Evolutionary conservation across 1,139 yeast species (phyloP), one percentile per base, ranked within the genome.

Genomic region (Yamadazyma spencermartinsiae): DNA sequence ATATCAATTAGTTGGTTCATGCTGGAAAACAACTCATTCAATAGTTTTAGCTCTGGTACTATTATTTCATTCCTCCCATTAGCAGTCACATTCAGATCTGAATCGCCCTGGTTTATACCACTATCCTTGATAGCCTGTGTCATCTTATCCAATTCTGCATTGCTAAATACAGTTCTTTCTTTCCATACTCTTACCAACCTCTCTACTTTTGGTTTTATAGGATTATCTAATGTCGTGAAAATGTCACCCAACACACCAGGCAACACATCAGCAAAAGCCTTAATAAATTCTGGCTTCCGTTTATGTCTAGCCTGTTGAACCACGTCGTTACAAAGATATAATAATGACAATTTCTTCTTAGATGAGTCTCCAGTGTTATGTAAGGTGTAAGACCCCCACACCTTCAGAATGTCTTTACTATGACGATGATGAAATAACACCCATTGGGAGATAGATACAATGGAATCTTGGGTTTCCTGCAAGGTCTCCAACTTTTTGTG

Each of bases 371-470:
- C 20, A 5, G 15, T 11, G 8, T 33, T 25, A 14, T 37, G 40
- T 37, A 58, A 43, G 12, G 78, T 58, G 46, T 68, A 74, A 14
- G 64, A 57, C 4, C 76, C 63, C 96, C 95, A 88, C 12, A 77
- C 61, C 30, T 66, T 58, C 3, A 88, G 86, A 18, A 82, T 73
- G 33, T 76, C 76, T 9, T 60, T 60, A 18, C 84, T 79, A 50
- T 83, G 78, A 37, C 90, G 69, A 49, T 84, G 79, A 57, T 87
- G 90, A 63, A 86, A 86, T 44, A 87, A 64, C 28, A 82, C 82
- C 95, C 95, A 88, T 56, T 86, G 94, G 0, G 95, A 81, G 3
- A 87, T 80, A 5, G 88, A 75, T 21, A 86, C 92, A 50, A 87
- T 87, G 9, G 90, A 79, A 44, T 86, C 94, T 55, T 85, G 95